A percentile compares a stretch with the other conserved stretches of the same genome.
phyloP scores from a whole-genome alignment of 768 basidiomycete species.

The Boletus subparvulus region DNA sequence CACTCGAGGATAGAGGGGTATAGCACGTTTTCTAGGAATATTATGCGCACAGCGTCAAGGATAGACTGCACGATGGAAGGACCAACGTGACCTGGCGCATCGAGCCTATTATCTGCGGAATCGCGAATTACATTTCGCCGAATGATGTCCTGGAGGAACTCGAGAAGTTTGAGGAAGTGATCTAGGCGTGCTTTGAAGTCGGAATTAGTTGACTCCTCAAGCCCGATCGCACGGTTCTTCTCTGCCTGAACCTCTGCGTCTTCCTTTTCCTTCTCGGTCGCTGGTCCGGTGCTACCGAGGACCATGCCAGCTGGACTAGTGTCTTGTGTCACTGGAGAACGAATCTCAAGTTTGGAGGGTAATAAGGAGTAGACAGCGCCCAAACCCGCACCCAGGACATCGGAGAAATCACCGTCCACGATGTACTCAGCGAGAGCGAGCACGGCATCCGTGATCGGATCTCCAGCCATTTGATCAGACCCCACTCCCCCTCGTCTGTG shows the following conservation, averaged over 20 bases:
- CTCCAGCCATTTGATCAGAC: slow-evolving; percentile 30
- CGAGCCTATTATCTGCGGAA: slow-evolving; percentile 36
- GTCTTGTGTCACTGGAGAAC: slow-evolving; percentile 42
- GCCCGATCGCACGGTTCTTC: slow-evolving; percentile 55
- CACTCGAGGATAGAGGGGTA: slow-evolving; percentile 94
- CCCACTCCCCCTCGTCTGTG: slow-evolving; percentile 40
- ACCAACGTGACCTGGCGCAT: slow-evolving; percentile 68
- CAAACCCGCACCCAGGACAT: slow-evolving; percentile 90
- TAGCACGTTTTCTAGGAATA: slow-evolving; percentile 90
- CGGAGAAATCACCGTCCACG: slow-evolving; percentile 96
- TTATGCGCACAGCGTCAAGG: slow-evolving; percentile 74
- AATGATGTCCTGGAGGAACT: slow-evolving; percentile 89
- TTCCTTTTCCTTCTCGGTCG: slow-evolving; percentile 57
- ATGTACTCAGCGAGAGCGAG: slow-evolving; percentile 91
- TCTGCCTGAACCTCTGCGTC: slow-evolving; percentile 52
- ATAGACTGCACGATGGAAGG: slow-evolving; percentile 82
- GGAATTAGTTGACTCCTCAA: slow-evolving; percentile 72
- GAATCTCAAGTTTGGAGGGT: slow-evolving; percentile 82
- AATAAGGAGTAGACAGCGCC: slow-evolving; percentile 91
- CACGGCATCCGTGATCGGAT: slow-evolving; percentile 82
- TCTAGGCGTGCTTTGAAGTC: slow-evolving; percentile 82
- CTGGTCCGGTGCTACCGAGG: slow-evolving; percentile 62
- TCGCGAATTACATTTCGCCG: slow-evolving; percentile 56
- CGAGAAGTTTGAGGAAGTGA: slow-evolving; percentile 85
- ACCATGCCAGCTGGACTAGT: slow-evolving; percentile 57